Evolutionary conservation across 1,284 basidiomycete genomes (phyloP), one percentile per base, ranked within the genome.

Genomic region (Ganoderma boninense): DNA sequence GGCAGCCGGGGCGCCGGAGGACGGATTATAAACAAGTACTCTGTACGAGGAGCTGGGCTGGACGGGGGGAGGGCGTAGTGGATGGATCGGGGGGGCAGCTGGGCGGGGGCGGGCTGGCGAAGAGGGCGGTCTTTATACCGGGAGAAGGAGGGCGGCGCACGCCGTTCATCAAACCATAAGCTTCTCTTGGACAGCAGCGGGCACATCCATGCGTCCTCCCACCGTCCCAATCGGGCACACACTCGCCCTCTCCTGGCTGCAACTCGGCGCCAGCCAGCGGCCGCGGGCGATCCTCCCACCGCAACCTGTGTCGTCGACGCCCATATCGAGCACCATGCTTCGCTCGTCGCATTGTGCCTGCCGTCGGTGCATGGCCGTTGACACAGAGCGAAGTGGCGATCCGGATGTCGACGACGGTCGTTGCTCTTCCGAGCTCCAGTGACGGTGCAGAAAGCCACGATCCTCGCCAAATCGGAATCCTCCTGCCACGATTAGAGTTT

Each of bases 151-250:
- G 67, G 72, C 59, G 70, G 70, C 68, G 68, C 59, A 71, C 64
- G 60, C 62, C 73, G 73, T 71, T 67, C 70, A 74, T 74, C 73
- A 74, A 67, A 68, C 62, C 73, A 54, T 69, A 59, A 71, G 67
- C 73, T 74, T 74, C 73, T 71, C 70, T 74, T 69, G 69, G 73
- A 74, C 73, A 71, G 72, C 73, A 62, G 49, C 59, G 67, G 66
- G 66, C 65, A 66, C 70, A 62, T 73, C 70, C 70, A 69, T 73
- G 66, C 68, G 68, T 62, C 67, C 57, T 14, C 46, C 49, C 32
- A 62, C 43, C 54, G 65, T 63, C 73, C 70, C 61, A 38, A 71
- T 74, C 73, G 64, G 73, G 73, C 54, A 67, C 66, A 62, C 60
- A 38, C 40, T 68, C 65, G 69, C 70, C 64, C 64, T 56, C 69